These are phyloP conservation scores for Aspergillus panamensis DNA, from an alignment of 495 filamentous ascomycete genomes.

Conservation along the genomic window DNA sequence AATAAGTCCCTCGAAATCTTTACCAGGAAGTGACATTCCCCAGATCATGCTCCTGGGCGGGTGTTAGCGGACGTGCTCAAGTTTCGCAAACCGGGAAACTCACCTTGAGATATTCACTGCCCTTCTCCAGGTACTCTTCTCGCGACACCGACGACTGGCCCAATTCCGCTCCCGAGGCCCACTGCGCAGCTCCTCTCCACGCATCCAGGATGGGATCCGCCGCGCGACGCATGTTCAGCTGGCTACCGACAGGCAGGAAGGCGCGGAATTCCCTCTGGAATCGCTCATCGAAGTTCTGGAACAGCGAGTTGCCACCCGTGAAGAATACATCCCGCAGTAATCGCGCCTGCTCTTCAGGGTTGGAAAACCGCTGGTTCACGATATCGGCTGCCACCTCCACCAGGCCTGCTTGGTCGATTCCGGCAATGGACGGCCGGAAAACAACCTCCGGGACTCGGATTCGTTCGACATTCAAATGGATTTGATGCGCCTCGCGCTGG, in stretches of 20 bases:
- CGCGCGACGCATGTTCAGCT: slow-evolving; percentile 65
- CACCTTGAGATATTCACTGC: slow-evolving; percentile 82
- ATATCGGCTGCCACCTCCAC: slow-evolving; percentile 87
- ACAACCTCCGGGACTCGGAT: slow-evolving; percentile 95
- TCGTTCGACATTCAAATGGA: slow-evolving; percentile 94
- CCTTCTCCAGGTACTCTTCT: slow-evolving; percentile 81
- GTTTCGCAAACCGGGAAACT: neutral
- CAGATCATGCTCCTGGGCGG: slow-evolving; percentile 69
- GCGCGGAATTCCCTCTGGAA: slow-evolving; percentile 67
- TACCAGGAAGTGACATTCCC: slow-evolving; percentile 58
- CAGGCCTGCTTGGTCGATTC: slow-evolving; percentile 89
- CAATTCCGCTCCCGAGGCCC: slow-evolving; percentile 50
- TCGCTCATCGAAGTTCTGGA: slow-evolving; percentile 81
- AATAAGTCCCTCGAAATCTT: neutral
- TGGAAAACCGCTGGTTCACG: slow-evolving; percentile 68
- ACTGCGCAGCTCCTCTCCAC: slow-evolving; percentile 87
- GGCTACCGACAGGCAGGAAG: slow-evolving; percentile 64
- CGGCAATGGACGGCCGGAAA: slow-evolving; percentile 93
- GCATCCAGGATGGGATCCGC: slow-evolving; percentile 75
- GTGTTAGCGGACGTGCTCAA: slow-evolving; percentile 10
- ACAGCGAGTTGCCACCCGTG: slow-evolving; percentile 89
- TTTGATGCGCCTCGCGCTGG: slow-evolving; percentile 76
- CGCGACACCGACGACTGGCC: slow-evolving; percentile 52
- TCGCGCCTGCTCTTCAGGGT: slow-evolving; percentile 52
- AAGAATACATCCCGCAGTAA: slow-evolving; percentile 85